phyloP scores from a whole-genome alignment of 2,329 filamentous ascomycete species.

The Phaeomoniella chlamydospora region DNA sequence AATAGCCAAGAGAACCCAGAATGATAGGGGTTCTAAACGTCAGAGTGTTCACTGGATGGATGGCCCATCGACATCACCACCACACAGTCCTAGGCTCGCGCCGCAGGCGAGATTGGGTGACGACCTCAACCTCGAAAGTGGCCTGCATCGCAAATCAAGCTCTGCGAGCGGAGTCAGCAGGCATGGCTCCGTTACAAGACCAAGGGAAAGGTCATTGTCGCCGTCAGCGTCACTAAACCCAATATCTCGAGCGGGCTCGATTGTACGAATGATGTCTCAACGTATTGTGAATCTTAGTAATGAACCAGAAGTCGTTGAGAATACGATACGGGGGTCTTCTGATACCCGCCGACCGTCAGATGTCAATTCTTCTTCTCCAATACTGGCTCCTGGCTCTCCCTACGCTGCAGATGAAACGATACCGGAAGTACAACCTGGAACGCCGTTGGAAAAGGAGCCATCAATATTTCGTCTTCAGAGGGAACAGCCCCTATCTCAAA shows the following conservation, averaged over 20 bases:
- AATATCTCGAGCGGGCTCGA: constrained; percentile 55
- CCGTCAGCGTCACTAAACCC: constrained; percentile 47
- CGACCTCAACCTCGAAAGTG: constrained; percentile 48
- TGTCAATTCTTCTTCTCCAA: neutral
- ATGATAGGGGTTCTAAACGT: constrained; percentile 33
- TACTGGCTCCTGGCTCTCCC: neutral
- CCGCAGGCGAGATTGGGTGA: constrained; percentile 41
- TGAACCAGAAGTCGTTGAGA: constrained; percentile 70
- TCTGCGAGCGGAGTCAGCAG: constrained; percentile 36
- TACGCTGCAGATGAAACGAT: constrained; percentile 3
- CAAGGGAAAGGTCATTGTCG: constrained; percentile 41
- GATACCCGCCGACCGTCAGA: constrained; percentile 4
- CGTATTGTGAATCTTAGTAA: constrained; percentile 96
- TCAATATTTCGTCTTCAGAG: constrained; percentile 7
- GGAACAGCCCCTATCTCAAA: constrained; percentile 1
- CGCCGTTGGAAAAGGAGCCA: constrained; percentile 23
- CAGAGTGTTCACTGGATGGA: constrained; percentile 40
- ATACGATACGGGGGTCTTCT: constrained; percentile 48
- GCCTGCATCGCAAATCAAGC: constrained; percentile 37
- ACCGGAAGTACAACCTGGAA: constrained; percentile 6
- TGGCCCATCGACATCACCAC: constrained; percentile 9
- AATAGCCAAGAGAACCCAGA: constrained; percentile 24
- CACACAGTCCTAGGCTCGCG: constrained; percentile 10
- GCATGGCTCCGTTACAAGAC: constrained; percentile 21
- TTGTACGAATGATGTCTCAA: constrained; percentile 80